Evolutionary conservation across 2,329 filamentous ascomycete genomes (phyloP), one percentile per base, ranked within the genome.

Genomic region (Fusarium nodosum): DNA sequence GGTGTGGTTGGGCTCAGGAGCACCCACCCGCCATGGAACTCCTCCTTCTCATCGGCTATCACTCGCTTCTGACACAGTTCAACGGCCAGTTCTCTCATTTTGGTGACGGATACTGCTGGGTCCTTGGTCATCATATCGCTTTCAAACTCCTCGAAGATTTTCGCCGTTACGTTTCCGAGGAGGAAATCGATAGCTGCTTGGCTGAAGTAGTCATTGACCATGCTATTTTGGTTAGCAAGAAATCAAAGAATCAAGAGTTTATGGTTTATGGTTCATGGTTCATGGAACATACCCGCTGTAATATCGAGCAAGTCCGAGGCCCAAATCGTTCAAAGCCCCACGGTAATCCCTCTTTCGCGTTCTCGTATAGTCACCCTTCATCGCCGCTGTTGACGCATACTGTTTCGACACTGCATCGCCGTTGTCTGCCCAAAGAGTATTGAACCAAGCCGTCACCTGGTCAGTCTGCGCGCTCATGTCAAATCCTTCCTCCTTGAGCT

Each of bases 191-290:
- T 97, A 52, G 93, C 93, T 0, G 94, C 93, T 78, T 99, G 96
- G 24, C 94, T 92, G 79, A 98, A 98, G 79, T 97, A 97, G 80
- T 99, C 96, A 72, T 97, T 97, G 69, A 99, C 94, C 80, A 98
- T 96, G 71, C 97, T 98, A 76, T 86, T 26, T 39, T 31, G 38
- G 59, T 74, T 60, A 75, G 64, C 44, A 48, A 55, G 20, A 38
- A 7, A 18, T 26, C 13, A 45, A 26, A 1, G 11, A 8, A 15
- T n/a, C 26, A 41, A 39, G 20, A 16, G 28, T 12, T 45, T 41
- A 22, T 28, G 5, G 18, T 31, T n/a, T 6, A 31, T 45, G 12
- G 5, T 12, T 45, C 39, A 22, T 28, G 5, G 18, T 31, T n/a
- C 7, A 31, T 45, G 12, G 5, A 56, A 75, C 86, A 77, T 79